Percentiles rank a stretch among this genome's conserved stretches.
These are phyloP conservation scores for Ceriops zippeliana DNA, from an alignment of 345 rosid genomes.

Conservation along the genomic window DNA sequence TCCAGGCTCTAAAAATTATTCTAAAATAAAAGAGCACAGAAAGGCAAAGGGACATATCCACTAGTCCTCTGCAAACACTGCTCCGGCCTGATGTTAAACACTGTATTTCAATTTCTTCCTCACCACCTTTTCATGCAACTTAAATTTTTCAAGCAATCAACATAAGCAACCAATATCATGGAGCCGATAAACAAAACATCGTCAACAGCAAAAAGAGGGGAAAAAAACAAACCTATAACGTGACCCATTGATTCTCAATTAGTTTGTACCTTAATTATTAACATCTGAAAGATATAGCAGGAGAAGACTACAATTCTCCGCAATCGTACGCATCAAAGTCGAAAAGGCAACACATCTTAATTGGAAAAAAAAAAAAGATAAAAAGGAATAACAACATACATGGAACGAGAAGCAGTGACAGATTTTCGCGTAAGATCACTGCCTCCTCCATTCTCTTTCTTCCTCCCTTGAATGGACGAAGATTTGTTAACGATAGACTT, in stretches of 20 bases:
- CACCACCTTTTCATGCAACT: no score
- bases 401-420: constrained; percentile 53
- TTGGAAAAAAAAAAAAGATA: background rate
- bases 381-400: constrained; percentile 34
- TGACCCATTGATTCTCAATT: background rate
- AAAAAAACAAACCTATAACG: no score
- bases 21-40: no score
- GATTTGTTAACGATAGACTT: constrained; percentile 48
- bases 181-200: no score
- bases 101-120: no score
- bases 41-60: no score
- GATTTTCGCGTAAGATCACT: constrained; percentile 55
- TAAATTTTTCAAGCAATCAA: no score
- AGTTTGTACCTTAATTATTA: background rate
- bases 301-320: background rate
- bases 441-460: constrained; percentile 55
- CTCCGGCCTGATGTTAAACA: no score
- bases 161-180: no score
- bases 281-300: background rate
- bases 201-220: no score
- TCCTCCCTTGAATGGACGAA: constrained; percentile 42
- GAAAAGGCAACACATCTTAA: background rate
- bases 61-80: no score
- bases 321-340: background rate
- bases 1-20: no score